phyloP scores from a whole-genome alignment of 2,329 filamentous ascomycete species.

The Fusarium oxysporum region DNA sequence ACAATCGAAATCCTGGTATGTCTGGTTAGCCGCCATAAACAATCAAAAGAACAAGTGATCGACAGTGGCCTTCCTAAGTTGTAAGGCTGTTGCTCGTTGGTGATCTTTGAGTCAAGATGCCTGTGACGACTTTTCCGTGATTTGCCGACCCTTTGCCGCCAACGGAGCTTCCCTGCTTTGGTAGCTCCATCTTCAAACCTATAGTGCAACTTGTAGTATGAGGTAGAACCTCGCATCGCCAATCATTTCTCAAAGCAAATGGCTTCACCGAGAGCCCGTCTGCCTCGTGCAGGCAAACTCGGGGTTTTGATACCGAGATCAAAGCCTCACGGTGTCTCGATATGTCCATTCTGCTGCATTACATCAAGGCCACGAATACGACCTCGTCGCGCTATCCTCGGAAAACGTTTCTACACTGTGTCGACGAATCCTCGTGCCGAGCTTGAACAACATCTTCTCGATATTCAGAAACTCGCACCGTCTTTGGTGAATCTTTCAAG shows the following conservation, averaged over 20 bases:
- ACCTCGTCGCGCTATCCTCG: conserved; percentile 39
- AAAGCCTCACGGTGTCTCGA: conserved; percentile 29
- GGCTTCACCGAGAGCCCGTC: conserved; percentile 48
- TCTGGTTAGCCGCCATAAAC: not conserved
- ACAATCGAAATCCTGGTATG: not conserved
- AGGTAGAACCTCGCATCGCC: conserved; percentile 30
- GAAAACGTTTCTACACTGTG: conserved; percentile 44
- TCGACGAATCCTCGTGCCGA: conserved; percentile 59
- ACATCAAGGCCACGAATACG: conserved; percentile 39
- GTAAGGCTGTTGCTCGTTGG: conserved; percentile 15
- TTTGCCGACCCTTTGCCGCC: conserved; percentile 46
- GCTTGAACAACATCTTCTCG: conserved; percentile 68
- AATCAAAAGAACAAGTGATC: conserved; percentile 19
- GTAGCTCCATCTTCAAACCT: conserved; percentile 28
- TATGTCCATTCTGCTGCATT: conserved; percentile 50
- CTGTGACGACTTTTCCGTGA: conserved; percentile 34
- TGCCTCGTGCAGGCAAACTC: conserved; percentile 45
- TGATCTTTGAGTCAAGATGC: conserved; percentile 12
- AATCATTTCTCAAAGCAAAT: conserved; percentile 42
- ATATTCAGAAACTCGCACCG: conserved; percentile 70
- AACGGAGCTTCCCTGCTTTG: conserved; percentile 35
- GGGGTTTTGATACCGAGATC: conserved; percentile 40
- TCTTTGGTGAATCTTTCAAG: conserved; percentile 75
- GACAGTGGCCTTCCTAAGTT: conserved; percentile 12
- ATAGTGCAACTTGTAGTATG: not conserved